Evolutionary conservation across 1,284 basidiomycete species (phyloP).

Genomic region (Ceratobasidium sp.): DNA sequence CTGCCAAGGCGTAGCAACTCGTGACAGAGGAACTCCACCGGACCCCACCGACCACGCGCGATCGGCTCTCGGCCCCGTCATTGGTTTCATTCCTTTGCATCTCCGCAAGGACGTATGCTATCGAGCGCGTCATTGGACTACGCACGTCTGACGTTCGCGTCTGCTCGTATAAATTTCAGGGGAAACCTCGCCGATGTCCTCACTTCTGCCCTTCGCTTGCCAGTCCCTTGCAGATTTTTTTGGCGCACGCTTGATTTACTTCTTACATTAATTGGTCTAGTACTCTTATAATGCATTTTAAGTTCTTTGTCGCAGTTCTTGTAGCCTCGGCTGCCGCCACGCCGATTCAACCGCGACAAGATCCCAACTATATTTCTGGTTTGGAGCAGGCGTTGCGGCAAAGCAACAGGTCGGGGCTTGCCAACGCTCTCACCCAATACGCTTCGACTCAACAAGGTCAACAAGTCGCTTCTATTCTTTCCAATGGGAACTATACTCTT

Average conservation of each 20-base stretch:
- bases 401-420: constrained; percentile 51
- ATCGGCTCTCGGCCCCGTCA: constrained; percentile 1
- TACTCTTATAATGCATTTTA: constrained; percentile 24
- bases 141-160: not conserved
- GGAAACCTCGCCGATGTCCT: not conserved
- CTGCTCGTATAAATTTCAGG: not conserved
- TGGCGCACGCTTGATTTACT: not conserved
- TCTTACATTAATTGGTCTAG: not conserved
- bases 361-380: constrained; percentile 19
- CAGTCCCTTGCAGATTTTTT: not conserved
- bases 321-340: constrained; percentile 1
- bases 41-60: not conserved
- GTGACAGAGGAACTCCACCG: not conserved
- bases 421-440: constrained; percentile 48
- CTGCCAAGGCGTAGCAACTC: not conserved
- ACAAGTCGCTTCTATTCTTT: constrained; percentile 48
- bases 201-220: not conserved
- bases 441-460: constrained; percentile 50
- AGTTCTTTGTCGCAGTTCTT: constrained; percentile 1
- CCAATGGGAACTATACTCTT: constrained; percentile 53
- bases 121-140: not conserved
- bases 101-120: not conserved
- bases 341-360: constrained; percentile 21
- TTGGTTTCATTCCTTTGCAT: not conserved
- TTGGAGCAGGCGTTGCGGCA: constrained; percentile 38